Evolutionary conservation across 495 filamentous ascomycete species (phyloP).

Genomic region (Penicillium soppii): DNA sequence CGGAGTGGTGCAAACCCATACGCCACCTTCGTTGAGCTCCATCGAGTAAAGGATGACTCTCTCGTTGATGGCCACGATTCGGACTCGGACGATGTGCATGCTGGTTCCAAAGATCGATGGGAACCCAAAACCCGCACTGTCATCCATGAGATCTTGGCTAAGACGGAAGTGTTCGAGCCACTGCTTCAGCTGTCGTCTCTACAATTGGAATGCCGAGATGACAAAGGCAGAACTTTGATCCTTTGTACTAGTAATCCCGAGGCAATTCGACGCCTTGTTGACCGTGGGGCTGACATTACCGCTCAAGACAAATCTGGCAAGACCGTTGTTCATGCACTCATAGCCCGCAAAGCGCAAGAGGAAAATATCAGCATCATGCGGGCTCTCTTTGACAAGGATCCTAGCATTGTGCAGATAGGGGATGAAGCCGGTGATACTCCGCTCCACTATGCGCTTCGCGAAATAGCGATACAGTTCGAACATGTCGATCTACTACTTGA

Average conservation of each 20-base stretch:
- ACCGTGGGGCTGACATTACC: constrained; percentile 10
- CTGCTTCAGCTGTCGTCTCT: constrained; percentile 14
- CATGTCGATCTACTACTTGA: constrained; percentile 11
- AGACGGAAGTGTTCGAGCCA: constrained; percentile 5
- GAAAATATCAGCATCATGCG: background rate
- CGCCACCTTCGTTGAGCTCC: constrained; percentile 3
- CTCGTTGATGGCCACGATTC: background rate
- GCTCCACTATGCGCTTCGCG: constrained; percentile 5
- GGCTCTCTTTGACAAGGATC: background rate
- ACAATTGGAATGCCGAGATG: constrained; percentile 12
- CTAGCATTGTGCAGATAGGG: background rate
- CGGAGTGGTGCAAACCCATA: constrained; percentile 15
- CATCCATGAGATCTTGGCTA: constrained; percentile 14
- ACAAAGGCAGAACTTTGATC: constrained; percentile 15
- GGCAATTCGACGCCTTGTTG: constrained; percentile 1
- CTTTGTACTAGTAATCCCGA: constrained; percentile 1
- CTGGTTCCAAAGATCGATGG: background rate
- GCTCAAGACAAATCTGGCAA: constrained; percentile 14
- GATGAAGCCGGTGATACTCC: constrained; percentile 3
- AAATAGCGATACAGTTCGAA: background rate
- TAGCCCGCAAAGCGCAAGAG: background rate
- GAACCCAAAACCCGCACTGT: constrained; percentile 6
- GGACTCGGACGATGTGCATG: background rate
- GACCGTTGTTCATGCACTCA: constrained; percentile 10
- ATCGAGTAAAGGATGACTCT: background rate